Conservation (phyloP, 768 basidiomycete genomes). For the Termitomyces sp. region DNA sequence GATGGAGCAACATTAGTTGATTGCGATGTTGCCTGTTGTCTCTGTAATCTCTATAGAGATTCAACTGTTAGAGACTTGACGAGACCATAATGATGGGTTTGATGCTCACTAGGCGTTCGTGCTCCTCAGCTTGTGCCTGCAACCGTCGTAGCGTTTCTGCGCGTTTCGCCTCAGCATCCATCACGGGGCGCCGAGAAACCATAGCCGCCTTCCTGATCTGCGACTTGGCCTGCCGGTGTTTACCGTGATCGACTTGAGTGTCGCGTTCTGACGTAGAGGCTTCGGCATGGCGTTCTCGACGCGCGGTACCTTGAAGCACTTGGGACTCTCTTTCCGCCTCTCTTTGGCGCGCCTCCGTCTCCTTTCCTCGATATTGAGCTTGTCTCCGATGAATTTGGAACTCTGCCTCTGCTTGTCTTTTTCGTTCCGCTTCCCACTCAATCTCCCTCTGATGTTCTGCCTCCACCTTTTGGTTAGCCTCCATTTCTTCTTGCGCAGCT, state of each 20-base stretch:
- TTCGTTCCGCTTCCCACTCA: too few relatives aligned
- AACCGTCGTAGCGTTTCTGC: conserved; percentile 24
- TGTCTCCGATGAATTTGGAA: too few relatives aligned
- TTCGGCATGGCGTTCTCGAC: background rate
- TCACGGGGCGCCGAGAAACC: background rate
- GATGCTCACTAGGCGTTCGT: conserved; percentile 19
- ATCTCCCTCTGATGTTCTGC: too few relatives aligned
- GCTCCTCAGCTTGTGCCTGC: conserved; percentile 25
- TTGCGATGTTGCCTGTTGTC: conserved; percentile 4
- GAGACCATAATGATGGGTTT: background rate
- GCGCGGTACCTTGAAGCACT: background rate
- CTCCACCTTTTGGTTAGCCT: too few relatives aligned
- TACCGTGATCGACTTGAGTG: background rate
- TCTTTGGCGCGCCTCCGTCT: background rate
- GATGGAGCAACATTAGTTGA: background rate
- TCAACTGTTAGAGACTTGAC: too few relatives aligned
- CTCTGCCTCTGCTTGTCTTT: too few relatives aligned
- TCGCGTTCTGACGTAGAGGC: background rate
- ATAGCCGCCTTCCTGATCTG: conserved; percentile 3
- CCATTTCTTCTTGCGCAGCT: too few relatives aligned
- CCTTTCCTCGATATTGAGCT: too few relatives aligned
- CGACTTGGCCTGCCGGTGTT: background rate
- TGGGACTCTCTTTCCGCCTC: too few relatives aligned
- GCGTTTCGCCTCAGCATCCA: conserved; percentile 19
- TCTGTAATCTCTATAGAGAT: conserved; percentile 1